Evolutionary conservation across 2,329 filamentous ascomycete species (phyloP), one percentile per base, ranked within the genome.

Genomic region (Thielaviopsis populi): DNA sequence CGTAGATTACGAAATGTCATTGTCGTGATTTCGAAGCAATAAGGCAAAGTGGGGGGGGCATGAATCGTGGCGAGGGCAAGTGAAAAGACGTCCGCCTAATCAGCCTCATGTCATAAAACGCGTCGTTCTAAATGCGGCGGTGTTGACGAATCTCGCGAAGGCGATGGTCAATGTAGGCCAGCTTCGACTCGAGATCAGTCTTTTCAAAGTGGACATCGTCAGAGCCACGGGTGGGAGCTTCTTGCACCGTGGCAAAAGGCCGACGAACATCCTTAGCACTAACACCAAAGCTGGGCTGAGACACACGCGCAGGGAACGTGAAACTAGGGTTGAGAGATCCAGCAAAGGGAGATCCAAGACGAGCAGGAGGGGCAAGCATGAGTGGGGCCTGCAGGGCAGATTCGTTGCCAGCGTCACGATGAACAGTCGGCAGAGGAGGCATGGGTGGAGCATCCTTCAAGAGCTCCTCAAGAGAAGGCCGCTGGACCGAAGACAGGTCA

Each of bases 311-410:
- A n/a, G 83, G 83, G 67, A 85, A 83, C 56, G 83, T 85, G 69
- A 82, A 78, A 71, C 79, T 83, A 13, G 78, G 75, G 63, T 72
- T 75, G 10, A 75, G 70, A 41, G 75, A 75, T 10, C 61, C 61
- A 7, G 77, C 74, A 67, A 86, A 85, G 0, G 83, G 83, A 4
- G 83, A 86, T 37, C 83, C 81, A 3, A 86, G 75, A 6, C 82
- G 77, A 15, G 77, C 74, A 48, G 77, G 78, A 27, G 24, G n/a
- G 3, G 46, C 41, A 66, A 72, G 68, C 33, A 72, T 60, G 13
- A 65, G 62, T 7, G 67, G 48, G 17, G 65, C 66, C 53, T 11
- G 61, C 53, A 19, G 64, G 11, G 17, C 6, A 62, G 11, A 69
- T 40, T 70, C 68, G 1, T 54, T 58, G 19, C 15, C 13, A 40